Conservation (phyloP, 2,329 filamentous ascomycete species). For the Xenoacremonium recifei region DNA sequence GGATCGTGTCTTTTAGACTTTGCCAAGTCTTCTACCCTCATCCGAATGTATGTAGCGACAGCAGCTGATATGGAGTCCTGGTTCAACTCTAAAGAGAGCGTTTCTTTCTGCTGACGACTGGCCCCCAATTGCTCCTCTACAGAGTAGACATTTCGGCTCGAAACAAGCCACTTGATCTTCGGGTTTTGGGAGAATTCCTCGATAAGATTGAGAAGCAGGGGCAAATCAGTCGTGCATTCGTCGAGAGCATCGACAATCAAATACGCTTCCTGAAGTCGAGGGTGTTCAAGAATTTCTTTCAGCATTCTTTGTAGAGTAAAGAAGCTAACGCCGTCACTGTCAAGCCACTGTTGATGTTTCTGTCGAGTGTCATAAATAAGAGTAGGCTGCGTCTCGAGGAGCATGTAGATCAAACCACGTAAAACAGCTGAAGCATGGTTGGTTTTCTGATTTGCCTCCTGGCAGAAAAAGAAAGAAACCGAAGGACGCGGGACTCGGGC, state of each 20-base stretch:
- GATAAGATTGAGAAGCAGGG: conserved; percentile 27
- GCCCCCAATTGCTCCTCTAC: conserved; percentile 29
- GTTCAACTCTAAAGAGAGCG: conserved; percentile 38
- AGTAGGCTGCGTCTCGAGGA: conserved; percentile 31
- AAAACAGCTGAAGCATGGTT: conserved; percentile 40
- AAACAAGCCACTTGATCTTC: conserved; percentile 41
- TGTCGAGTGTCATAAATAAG: conserved; percentile 33
- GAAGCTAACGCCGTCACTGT: conserved; percentile 36
- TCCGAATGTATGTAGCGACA: conserved; percentile 35
- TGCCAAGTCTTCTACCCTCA: conserved; percentile 21
- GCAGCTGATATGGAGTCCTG: conserved; percentile 31
- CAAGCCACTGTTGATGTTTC: conserved; percentile 32
- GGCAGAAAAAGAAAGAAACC: conserved; percentile 40
- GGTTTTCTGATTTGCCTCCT: conserved; percentile 34
- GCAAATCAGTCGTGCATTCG: conserved; percentile 31
- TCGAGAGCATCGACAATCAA: conserved; percentile 48
- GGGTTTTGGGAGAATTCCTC: no score
- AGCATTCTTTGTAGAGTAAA: conserved; percentile 37
- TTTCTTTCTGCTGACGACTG: conserved; percentile 4
- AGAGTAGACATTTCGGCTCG: conserved; percentile 39
- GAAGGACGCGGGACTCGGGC: not conserved
- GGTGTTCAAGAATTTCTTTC: conserved; percentile 35
- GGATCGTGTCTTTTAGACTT: not conserved
- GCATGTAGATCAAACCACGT: conserved; percentile 40
- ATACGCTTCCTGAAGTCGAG: conserved; percentile 20